Conservation (phyloP, 2,329 filamentous ascomycete species). For the Botrytis pseudocinerea region DNA sequence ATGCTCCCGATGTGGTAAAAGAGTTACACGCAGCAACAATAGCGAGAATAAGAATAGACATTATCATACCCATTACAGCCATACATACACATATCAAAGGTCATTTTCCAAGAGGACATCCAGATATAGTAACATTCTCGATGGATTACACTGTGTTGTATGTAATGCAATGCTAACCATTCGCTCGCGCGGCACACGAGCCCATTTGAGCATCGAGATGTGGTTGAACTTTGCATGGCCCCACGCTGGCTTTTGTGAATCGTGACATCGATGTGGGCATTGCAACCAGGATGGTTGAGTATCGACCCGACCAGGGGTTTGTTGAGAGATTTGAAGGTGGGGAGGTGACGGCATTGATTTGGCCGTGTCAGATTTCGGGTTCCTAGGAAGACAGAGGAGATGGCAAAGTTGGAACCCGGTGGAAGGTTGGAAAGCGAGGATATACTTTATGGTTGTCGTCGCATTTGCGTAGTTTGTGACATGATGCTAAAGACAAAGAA, state of each 20-base stretch:
- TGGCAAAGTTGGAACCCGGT: not conserved
- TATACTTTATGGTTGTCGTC: not conserved
- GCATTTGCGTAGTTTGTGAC: not conserved
- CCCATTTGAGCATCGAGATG: not conserved
- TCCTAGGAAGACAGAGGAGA: not conserved
- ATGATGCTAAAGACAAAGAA: not conserved
- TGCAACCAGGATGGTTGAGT: not conserved
- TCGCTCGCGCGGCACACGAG: not conserved
- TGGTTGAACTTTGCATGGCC: not conserved
- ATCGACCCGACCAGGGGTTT: not conserved
- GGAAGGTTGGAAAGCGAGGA: not conserved
- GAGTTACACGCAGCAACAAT: not conserved
- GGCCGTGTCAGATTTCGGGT: not conserved
- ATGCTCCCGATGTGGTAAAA: not conserved
- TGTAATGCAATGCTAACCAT: constrained; percentile 13
- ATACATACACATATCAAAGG: not conserved
- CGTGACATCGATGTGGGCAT: not conserved
- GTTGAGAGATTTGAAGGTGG: not conserved
- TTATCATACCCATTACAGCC: not conserved
- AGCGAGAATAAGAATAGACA: not conserved
- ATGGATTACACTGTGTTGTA: not conserved
- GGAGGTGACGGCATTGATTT: not conserved
- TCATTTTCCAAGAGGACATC: not conserved
- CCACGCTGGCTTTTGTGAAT: not conserved
- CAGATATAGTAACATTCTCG: not conserved